phyloP scores from a whole-genome alignment of 148 eudicot species.

The Suaeda aralocaspica region DNA sequence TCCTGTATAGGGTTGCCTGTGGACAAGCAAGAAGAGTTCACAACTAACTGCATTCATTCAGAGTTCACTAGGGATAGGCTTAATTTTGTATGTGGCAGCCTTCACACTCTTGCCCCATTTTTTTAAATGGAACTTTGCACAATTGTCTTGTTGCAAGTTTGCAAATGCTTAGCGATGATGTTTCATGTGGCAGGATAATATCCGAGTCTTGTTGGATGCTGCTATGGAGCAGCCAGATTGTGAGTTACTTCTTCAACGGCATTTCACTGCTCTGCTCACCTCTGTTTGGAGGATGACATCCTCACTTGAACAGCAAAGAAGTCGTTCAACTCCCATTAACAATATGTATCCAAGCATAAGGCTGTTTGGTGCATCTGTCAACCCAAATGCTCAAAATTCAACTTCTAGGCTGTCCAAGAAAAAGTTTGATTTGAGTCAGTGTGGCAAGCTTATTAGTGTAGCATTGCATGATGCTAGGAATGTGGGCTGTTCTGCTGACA shows the following conservation, averaged over 20 bases:
- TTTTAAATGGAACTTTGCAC: background rate
- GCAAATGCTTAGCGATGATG: background rate
- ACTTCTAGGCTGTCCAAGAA: slow-evolving; percentile 31
- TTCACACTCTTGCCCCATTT: background rate
- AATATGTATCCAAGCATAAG: slow-evolving; percentile 42
- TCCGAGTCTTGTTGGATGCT: slow-evolving; percentile 65
- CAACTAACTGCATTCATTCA: background rate
- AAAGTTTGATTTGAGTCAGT: slow-evolving; percentile 43
- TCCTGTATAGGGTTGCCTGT: no score
- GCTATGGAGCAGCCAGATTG: slow-evolving; percentile 72
- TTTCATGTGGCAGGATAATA: slow-evolving; percentile 59
- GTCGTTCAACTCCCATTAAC: slow-evolving; percentile 32
- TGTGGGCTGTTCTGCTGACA: slow-evolving; percentile 28
- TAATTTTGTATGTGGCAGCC: background rate
- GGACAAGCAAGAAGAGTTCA: background rate
- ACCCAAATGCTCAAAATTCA: slow-evolving; percentile 31
- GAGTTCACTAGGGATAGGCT: background rate
- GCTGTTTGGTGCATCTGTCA: slow-evolving; percentile 36
- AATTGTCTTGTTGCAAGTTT: background rate
- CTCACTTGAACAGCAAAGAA: slow-evolving; percentile 35
- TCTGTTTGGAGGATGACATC: slow-evolving; percentile 65
- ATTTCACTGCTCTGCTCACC: slow-evolving; percentile 71
- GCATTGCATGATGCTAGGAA: slow-evolving; percentile 51
- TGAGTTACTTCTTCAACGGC: slow-evolving; percentile 80
- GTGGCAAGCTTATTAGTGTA: slow-evolving; percentile 48